Percentiles rank a stretch among this genome's conserved stretches.
Conservation (phyloP, 2,329 filamentous ascomycete genomes). For the Cucurbitaria berberidis region DNA sequence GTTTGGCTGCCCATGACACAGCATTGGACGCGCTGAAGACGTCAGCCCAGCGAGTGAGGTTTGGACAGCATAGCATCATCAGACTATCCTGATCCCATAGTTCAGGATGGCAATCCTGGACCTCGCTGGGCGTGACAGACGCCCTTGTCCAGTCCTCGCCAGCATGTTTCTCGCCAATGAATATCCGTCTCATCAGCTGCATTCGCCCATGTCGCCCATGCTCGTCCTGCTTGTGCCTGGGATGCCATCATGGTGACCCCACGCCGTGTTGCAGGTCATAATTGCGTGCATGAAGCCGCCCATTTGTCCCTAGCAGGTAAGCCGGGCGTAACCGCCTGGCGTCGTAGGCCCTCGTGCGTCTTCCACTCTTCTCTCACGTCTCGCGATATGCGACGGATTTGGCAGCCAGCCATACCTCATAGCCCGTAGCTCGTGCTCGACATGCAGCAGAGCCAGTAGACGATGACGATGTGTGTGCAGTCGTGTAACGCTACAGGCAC, state of each 20-base stretch:
- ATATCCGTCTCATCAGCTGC: slow-evolving; percentile 7
- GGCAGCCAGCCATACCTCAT: no score
- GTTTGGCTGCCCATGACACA: slow-evolving; percentile 12
- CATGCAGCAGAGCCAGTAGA: neutral
- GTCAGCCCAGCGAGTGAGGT: slow-evolving; percentile 3
- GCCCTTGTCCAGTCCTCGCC: neutral
- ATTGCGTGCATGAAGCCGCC: slow-evolving; percentile 25
- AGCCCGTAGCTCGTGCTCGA: neutral
- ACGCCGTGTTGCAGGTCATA: slow-evolving; percentile 19
- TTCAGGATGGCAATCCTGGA: neutral
- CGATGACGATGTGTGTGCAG: no score
- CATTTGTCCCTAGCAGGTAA: slow-evolving; percentile 15
- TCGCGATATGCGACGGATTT: slow-evolving; percentile 22
- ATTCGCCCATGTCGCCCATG: slow-evolving; percentile 2
- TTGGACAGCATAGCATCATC: slow-evolving; percentile 2
- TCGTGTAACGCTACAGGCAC: slow-evolving; percentile 14
- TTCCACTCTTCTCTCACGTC: slow-evolving; percentile 4
- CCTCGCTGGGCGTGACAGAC: slow-evolving; percentile 1
- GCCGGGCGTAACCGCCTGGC: slow-evolving; percentile 29
- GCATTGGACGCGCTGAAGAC: neutral
- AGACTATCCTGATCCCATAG: neutral
- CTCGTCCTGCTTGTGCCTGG: slow-evolving; percentile 5
- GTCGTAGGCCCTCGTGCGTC: slow-evolving; percentile 11
- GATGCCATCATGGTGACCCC: slow-evolving; percentile 3
- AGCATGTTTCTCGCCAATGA: neutral